Evolutionary conservation across 257 asterid genomes (phyloP), one percentile per base, ranked within the genome.

Genomic region (Ballota nigra): DNA sequence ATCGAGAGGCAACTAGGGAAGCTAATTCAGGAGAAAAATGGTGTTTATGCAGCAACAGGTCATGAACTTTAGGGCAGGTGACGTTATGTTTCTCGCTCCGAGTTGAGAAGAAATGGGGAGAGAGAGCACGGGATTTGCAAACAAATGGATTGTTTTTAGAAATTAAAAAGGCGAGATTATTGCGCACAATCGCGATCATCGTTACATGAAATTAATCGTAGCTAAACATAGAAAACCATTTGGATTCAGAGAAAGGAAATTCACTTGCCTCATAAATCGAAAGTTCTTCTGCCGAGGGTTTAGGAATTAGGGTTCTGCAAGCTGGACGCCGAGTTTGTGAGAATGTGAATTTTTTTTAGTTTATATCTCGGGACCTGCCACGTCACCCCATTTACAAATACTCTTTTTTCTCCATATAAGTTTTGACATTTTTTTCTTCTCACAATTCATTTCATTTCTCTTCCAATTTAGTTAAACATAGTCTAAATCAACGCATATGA

Each of bases 21-120:
- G 73, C 77, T 20, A 40, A 4, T 63, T 64, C 51, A 29, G 57
- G 20, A n/a, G 86, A 78, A 16, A 82, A 71, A 0, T 52, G 1
- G 67, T 82, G 74, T 56, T 75, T 68, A 2, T 26, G 29, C 3
- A 75, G 26, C 24, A 43, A 18, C 10, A 78, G 28, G 5, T 74
- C 73, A 52, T 24, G 45, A 58, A 78, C 38, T 8, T 11, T 10
- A 53, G 4, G 6, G 1, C 33, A 7, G 12, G 4, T 4, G 5
- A 24, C 4, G 43, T 66, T 41, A 15, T 45, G 64, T 65, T n/a
- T n/a, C n/a, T n/a, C n/a, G n/a, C n/a, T n/a, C n/a, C n/a, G n/a
- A n/a, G n/a, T 31, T 15, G 66, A 60, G 36, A 11, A 22, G 24
- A 11, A 11, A 63, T 34, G 68, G 0, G 24, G 34, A 22, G 60